Evolutionary conservation across 208 protist species (phyloP).

Genomic region (Acanthamoeba sp.): DNA sequence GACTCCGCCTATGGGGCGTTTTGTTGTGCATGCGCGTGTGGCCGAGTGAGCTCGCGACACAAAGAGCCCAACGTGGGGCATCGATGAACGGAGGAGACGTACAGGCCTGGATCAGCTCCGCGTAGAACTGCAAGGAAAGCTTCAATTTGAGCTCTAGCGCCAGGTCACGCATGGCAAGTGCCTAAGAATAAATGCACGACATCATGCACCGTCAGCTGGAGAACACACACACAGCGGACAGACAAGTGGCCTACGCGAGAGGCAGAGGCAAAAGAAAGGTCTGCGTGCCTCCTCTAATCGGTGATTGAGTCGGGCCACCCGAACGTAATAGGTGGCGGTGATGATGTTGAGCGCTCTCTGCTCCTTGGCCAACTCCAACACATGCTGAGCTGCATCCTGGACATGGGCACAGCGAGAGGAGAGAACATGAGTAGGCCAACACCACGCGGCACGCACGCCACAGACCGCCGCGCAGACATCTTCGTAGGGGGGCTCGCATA

Average conservation of each 20-base stretch:
- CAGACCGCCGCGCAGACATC: neutral
- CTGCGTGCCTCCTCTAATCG: no score
- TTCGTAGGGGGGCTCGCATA: neutral
- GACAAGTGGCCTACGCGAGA: no score
- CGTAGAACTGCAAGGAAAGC: neutral
- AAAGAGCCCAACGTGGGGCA: no score
- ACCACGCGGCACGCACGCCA: neutral
- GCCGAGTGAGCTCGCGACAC: no score
- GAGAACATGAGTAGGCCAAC: neutral
- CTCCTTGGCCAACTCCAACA: neutral
- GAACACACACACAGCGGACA: no score
- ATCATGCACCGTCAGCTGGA: no score
- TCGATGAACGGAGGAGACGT: neutral
- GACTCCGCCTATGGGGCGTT: neutral
- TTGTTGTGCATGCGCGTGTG: neutral
- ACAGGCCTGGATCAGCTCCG: neutral
- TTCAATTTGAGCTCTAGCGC: neutral
- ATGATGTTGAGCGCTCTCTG: neutral
- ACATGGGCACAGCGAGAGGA: neutral
- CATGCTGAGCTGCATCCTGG: neutral
- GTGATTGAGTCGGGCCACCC: neutral
- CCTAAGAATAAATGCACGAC: neutral
- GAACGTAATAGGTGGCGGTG: neutral
- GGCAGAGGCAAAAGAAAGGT: no score
- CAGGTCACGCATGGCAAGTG: neutral